Conservation (phyloP, 1,284 basidiomycete genomes). For the Cerioporus squamosus region DNA sequence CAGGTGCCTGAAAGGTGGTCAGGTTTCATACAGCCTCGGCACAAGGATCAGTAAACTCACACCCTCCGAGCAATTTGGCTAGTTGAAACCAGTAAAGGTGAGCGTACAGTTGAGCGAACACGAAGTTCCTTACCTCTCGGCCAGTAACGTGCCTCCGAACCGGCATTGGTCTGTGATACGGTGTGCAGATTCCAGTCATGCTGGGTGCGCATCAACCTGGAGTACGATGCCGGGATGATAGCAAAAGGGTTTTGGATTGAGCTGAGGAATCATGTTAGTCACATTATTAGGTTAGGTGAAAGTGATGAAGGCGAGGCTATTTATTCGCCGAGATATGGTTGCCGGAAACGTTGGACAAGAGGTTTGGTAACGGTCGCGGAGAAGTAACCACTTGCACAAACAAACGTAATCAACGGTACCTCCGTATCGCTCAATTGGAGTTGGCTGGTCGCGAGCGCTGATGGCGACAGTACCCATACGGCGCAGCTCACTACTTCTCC, state of each 20-base stretch:
- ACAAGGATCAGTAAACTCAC: slow-evolving; percentile 41
- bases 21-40: background rate
- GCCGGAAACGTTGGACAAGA: too few relatives aligned
- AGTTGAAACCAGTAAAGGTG: background rate
- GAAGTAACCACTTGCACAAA: too few relatives aligned
- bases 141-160: slow-evolving; percentile 54
- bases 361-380: too few relatives aligned
- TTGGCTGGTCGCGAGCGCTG: too few relatives aligned
- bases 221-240: slow-evolving; percentile 30
- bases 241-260: slow-evolving; percentile 23
- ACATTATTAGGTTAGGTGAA: too few relatives aligned
- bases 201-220: slow-evolving; percentile 42
- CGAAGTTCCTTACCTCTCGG: slow-evolving; percentile 52
- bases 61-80: slow-evolving; percentile 74
- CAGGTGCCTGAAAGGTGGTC: slow-evolving; percentile 53
- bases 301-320: too few relatives aligned
- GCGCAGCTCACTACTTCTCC: too few relatives aligned
- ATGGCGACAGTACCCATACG: too few relatives aligned
- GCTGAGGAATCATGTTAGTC: slow-evolving; percentile 18
- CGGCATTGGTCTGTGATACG: slow-evolving; percentile 55
- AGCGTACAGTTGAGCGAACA: background rate
- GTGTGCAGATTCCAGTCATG: slow-evolving; percentile 60
- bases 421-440: too few relatives aligned
- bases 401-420: too few relatives aligned
- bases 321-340: too few relatives aligned